Evolutionary conservation across 2,329 filamentous ascomycete species (phyloP).

Genomic region (Alternaria rosae): DNA sequence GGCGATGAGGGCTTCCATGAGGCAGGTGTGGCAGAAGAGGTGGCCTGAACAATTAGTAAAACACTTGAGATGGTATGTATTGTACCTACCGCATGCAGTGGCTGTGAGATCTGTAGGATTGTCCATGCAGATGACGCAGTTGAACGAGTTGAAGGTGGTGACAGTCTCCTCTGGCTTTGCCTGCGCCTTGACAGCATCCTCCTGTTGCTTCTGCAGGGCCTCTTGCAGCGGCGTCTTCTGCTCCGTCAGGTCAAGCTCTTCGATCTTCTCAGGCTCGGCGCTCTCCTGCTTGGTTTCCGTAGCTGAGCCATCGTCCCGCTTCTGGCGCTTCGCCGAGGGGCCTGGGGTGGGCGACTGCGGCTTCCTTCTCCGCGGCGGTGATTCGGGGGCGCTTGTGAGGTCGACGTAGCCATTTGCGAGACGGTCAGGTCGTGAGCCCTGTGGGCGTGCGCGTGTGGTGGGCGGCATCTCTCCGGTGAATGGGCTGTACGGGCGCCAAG

Average conservation of each 20-base stretch:
- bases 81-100: constrained; percentile 65
- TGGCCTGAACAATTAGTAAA: constrained; percentile 57
- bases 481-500: constrained; percentile 11
- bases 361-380: constrained; percentile 30
- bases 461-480: constrained; percentile 21
- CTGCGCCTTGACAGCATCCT: constrained; percentile 60
- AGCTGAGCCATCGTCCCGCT: constrained; percentile 27
- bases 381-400: constrained; percentile 37
- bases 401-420: constrained; percentile 49
- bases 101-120: constrained; percentile 65
- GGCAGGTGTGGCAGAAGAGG: constrained; percentile 69
- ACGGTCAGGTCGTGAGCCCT: constrained; percentile 26
- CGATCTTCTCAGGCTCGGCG: constrained; percentile 42
- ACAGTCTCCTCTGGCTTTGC: constrained; percentile 49
- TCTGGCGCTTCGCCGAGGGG: constrained; percentile 43
- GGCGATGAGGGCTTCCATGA: constrained; percentile 66
- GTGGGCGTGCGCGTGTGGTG: constrained; percentile 21
- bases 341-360: constrained; percentile 33
- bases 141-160: constrained; percentile 57
- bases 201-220: constrained; percentile 60
- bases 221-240: constrained; percentile 52
- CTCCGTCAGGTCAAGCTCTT: constrained; percentile 60
- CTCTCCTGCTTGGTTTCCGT: not conserved
- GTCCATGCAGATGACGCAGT: constrained; percentile 71
- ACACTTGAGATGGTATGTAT: too few relatives aligned